Evolutionary conservation across 495 filamentous ascomycete genomes (phyloP), one percentile per base, ranked within the genome.

Genomic region (Hypomontagnella submonticulosa): DNA sequence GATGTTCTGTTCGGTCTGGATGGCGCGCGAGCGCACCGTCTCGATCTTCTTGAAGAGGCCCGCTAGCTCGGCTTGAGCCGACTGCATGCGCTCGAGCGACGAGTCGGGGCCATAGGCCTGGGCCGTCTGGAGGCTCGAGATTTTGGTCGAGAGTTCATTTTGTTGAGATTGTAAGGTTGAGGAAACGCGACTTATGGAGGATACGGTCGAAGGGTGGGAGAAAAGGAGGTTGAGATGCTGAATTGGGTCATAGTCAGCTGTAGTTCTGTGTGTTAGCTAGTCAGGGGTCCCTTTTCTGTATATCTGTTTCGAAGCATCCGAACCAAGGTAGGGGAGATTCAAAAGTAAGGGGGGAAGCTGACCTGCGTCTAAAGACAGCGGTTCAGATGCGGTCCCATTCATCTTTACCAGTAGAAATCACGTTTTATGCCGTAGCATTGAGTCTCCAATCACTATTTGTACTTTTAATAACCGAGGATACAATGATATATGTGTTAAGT

Each of bases 31-130:
- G 61, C 96, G 90, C 20, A 99, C 95, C 63, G 86, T 90, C 77
- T 98, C 95, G 74, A 99, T 97, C 79, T 95, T 97, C 71, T 89
- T 89, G 83, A 99, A 96, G 42, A 99, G 85, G 55, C 90, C 87
- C 5, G 89, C 88, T 51, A 99, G 84, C 78, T 98, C 95, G 12
- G 86, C 86, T 77, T 98, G 93, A 40, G 95, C 93, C 27, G 88
- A 85, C 76, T 93, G 89, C 73, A 98, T 98, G 63, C 93, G 87
- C 76, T 91, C 86, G 48, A 97, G 90, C 68, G 89, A 93, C 69
- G 92, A 92, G 61, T 89, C 86, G 80, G 97, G 92, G 52, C 90
- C 91, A 69, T 88, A 90, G 48, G 93, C 88, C 79, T 97, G 95
- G 42, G 88, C 83, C 53, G 85, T 85, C 74, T 96, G 89, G 65